phyloP scores from a whole-genome alignment of 768 basidiomycete species.

The Lyophyllum atratum region DNA sequence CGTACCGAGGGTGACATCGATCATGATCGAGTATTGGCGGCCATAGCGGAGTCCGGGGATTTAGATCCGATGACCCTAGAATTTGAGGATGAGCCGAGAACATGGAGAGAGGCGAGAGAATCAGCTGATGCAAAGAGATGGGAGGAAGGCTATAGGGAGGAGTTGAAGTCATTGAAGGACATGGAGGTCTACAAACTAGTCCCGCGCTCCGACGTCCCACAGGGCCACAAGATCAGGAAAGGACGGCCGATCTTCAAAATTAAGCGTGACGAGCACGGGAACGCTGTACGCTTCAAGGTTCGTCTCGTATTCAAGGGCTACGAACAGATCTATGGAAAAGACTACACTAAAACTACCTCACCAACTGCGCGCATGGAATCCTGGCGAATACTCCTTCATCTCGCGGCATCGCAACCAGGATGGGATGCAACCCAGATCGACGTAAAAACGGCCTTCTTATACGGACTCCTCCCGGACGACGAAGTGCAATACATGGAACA shows the following conservation, averaged over 20 bases:
- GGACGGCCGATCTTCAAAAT: constrained; percentile 11
- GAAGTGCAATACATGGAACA: constrained; percentile 36
- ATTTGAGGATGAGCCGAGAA: neutral
- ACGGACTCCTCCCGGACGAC: constrained; percentile 21
- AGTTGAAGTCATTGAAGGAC: neutral
- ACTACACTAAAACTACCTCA: neutral
- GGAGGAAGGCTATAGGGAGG: no score
- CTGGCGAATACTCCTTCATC: constrained; percentile 26
- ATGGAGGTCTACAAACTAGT: constrained; percentile 11
- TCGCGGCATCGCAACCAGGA: constrained; percentile 21
- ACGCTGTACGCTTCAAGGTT: constrained; percentile 28
- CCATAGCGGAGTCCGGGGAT: no score
- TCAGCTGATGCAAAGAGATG: neutral
- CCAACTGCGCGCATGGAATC: constrained; percentile 20
- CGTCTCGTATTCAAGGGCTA: constrained; percentile 38
- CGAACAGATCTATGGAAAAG: constrained; percentile 16
- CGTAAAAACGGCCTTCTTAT: constrained; percentile 24
- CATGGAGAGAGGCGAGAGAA: no score
- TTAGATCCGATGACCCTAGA: neutral
- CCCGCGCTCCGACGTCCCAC: constrained; percentile 1
- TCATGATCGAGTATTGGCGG: no score
- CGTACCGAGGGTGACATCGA: no score
- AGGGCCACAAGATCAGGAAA: neutral
- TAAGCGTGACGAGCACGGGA: constrained; percentile 31
- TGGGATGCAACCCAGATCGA: constrained; percentile 33